Evolutionary conservation across 2,329 filamentous ascomycete genomes (phyloP).

Genomic region (Mariannaea elegans): DNA sequence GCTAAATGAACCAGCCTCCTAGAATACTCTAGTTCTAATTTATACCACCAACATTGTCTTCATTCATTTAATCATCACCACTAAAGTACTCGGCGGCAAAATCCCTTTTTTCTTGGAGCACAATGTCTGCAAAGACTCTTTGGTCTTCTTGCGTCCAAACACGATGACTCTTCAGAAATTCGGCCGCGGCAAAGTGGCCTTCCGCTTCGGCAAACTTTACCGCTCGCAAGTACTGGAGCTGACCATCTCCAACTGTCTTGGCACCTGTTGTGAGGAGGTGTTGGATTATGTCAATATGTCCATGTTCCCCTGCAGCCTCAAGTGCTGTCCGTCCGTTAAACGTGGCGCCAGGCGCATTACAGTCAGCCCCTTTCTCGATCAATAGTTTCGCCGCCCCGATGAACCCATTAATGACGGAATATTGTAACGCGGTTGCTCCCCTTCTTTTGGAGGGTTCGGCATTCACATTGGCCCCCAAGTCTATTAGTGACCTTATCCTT

Average conservation of each 20-base stretch:
- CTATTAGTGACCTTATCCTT: background rate
- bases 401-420: background rate
- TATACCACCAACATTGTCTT: no score
- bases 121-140: background rate
- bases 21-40: no score
- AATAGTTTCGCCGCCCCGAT: background rate
- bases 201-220: background rate
- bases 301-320: background rate
- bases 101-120: no score
- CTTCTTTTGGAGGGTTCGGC: background rate
- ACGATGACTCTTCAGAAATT: background rate
- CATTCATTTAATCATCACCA: no score
- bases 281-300: background rate
- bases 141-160: background rate
- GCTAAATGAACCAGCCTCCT: no score
- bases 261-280: background rate
- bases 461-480: background rate
- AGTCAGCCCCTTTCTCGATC: background rate
- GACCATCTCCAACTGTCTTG: background rate
- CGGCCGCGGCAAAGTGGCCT: background rate
- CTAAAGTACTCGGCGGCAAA: no score
- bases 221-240: background rate
- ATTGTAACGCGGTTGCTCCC: background rate
- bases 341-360: background rate
- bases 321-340: background rate